Base-by-base conservation (phyloP, 495 filamentous ascomycete genomes). In the Coniosporium apollinis region DNA sequence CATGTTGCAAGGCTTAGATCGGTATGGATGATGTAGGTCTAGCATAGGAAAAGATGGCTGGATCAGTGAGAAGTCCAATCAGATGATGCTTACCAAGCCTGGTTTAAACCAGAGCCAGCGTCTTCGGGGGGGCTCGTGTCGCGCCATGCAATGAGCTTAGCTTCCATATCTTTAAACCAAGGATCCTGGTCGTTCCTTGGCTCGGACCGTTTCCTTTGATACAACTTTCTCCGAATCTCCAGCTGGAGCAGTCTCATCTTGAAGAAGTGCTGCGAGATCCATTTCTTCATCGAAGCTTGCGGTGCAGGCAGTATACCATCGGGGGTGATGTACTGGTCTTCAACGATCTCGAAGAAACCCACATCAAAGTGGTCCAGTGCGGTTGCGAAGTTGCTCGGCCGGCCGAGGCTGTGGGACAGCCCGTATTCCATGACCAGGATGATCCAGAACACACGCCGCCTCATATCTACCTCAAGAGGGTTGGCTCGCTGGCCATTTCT, bases 251-350 rank as follows among this genome's bases (percentile, higher is more conserved):
- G 56, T 36, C 82, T 70, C 86, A 96, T 94, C 48, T 79, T 79
- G 57, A 82, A 83, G 44, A 89, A 91, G 54, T 96, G 86, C 38
- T 93, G 84, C 6, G 81, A 73, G 14, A 92, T 73, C 44, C 79
- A 67, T 55, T 96, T 96, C 53, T 74, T 76, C 30, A 82, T 58
- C 17, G 77, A 74, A 0, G 67, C 67, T 16, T 69, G 28, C 10
- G 10, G 74, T 9, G 62, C 59, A 1, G 70, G 81, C 1, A 71
- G 67, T 30, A 94, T 75, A 6, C 80, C 85, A n/a, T 73, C 61
- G n/a, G 67, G 58, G 2, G 74, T 82, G 45, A 96, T 92, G 50
- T 76, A 72, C 20, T 70, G 62, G 55, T 96, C 87, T 38, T 82
- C 72, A 19, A 81, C 70, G 1, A 74, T 59, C 39, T 79, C 71